Evolutionary conservation across 208 protist species (phyloP), one percentile per base, ranked within the genome.

Genomic region (Borovskyia barvae): DNA sequence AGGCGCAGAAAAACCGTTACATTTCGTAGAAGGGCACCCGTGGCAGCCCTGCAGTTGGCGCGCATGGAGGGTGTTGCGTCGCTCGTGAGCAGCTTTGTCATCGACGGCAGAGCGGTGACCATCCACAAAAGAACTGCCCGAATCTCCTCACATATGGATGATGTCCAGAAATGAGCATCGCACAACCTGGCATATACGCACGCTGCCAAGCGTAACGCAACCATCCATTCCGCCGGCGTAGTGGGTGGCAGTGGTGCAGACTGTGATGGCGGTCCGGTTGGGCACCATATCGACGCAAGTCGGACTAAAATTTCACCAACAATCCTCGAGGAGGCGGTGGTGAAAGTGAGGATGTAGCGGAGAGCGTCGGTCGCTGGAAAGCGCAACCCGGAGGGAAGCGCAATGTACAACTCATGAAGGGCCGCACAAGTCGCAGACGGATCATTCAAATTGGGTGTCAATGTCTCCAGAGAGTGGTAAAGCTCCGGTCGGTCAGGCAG

Each of bases 301-400:
- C 28, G 6, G 4, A 11, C 0, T 17, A 74, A 30, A 15, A 55
- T 19, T 47, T 52, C 29, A 8, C n/a, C 52, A 2, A 48, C 50
- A 0, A 47, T 39, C 0, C 22, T 17, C 11, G 49, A 37, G 12
- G 20, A 51, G 17, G 48, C 50, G 3, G 14, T 14, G 14, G 51
- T n/a, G 14, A 25, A 22, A 32, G 43, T 40, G 12, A 70, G 28
- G 48, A 69, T 5, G 30, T 71, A 75, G 24, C 72, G 72, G 42
- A 79, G 54, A 1, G 66, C 55, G 22, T 79, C 72, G 2, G 53
- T 47, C n/a, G 61, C 66, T 4, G 72, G 72, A 35, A 79, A 79
- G 30, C 72, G 72, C 15, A 42, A 59, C 8, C 72, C 72, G 3
- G 30, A 46, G 3, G 72, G 72, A 6, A 74, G 50, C 4, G 39